phyloP scores from a whole-genome alignment of 2,329 filamentous ascomycete genomes.

The Thielaviopsis populi region DNA sequence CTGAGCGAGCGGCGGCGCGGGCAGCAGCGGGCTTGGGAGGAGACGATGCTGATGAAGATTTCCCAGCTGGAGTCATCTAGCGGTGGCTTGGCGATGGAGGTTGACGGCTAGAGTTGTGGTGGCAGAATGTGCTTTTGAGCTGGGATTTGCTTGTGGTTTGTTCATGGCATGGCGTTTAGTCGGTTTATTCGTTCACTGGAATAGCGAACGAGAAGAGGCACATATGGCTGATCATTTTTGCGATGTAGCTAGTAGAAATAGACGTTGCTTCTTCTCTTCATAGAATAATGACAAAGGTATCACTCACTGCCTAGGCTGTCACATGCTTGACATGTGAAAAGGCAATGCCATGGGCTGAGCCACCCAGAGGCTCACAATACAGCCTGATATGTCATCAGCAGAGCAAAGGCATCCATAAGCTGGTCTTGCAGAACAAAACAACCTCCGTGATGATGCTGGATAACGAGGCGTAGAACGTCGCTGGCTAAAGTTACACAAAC shows the following conservation, averaged over 20 bases:
- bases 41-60: slow-evolving; percentile 28
- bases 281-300: no score
- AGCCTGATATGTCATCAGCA: no score
- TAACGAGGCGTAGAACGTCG: no score
- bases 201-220: not conserved
- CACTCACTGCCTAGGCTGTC: no score
- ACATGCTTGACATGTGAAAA: no score
- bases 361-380: no score
- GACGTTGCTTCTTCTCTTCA: not conserved
- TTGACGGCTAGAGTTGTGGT: slow-evolving; percentile 21
- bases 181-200: not conserved
- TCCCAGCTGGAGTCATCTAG: slow-evolving; percentile 26
- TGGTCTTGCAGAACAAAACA: no score
- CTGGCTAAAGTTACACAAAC: no score
- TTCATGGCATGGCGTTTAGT: not conserved
- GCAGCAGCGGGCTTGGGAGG: slow-evolving; percentile 52
- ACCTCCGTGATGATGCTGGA: no score
- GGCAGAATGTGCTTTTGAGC: not conserved
- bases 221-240: not conserved
- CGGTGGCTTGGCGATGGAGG: slow-evolving; percentile 23
- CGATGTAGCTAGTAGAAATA: not conserved
- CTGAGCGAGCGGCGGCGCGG: slow-evolving; percentile 46
- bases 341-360: no score
- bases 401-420: no score
- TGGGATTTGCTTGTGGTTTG: not conserved